Percentiles rank a stretch among this genome's conserved stretches.
Evolutionary conservation across 306 rosid species (phyloP).

Genomic region (Styphnolobium japonicum): DNA sequence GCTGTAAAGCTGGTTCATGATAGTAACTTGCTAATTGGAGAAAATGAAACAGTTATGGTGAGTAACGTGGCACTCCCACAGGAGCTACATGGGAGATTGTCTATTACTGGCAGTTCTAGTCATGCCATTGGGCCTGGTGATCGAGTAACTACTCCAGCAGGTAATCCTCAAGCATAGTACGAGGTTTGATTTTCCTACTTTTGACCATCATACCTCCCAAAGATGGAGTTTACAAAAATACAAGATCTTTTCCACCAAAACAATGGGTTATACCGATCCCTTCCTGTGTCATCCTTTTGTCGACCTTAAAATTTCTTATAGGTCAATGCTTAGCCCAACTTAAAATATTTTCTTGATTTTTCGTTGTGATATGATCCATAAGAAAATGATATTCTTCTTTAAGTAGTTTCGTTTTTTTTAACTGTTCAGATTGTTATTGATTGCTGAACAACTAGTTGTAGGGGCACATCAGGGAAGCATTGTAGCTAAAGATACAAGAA

Average conservation of each 20-base stretch:
- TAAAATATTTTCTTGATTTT: neutral
- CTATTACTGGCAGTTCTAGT: conserved; percentile 50
- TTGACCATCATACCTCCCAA: neutral
- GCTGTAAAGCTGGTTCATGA: conserved; percentile 47
- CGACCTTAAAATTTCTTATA: neutral
- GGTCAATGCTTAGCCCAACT: neutral
- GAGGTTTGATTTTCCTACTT: conserved; percentile 9
- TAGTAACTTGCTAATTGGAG: conserved; percentile 54
- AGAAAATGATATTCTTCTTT: neutral
- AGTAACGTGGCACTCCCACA: conserved; percentile 40
- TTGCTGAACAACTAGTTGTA: conserved; percentile 34
- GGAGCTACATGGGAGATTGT: conserved; percentile 59
- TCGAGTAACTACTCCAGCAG: conserved; percentile 48
- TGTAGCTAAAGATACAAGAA: conserved; percentile 56
- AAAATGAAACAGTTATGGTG: conserved; percentile 54
- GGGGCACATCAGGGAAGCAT: conserved; percentile 65
- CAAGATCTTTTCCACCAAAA: neutral
- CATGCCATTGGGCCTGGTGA: conserved; percentile 49
- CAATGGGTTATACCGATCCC: neutral
- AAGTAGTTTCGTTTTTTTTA: conserved; percentile 10
- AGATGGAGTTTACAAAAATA: neutral
- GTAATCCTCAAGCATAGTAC: conserved; percentile 33
- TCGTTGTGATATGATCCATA: neutral
- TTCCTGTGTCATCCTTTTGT: neutral
- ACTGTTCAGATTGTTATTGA: conserved; percentile 7